Evolutionary conservation across 2,329 filamentous ascomycete species (phyloP), one percentile per base, ranked within the genome.

Genomic region (Paraphoma chrysanthemicola): DNA sequence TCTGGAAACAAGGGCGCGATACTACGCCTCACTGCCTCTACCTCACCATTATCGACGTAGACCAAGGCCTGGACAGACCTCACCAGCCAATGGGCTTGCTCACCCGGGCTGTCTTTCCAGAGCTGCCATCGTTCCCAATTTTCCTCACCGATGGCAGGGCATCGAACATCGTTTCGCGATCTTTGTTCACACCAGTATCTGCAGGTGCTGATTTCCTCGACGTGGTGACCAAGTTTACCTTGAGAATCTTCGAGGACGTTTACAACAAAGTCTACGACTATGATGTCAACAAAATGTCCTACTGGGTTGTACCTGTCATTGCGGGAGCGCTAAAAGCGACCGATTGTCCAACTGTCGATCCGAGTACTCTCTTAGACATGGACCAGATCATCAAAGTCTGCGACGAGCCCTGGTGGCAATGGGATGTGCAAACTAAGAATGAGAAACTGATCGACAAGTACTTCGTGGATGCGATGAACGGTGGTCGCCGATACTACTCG

Each of bases 211-310:
- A 78, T 0, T 70, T 81, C 1, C 62, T 92, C 0, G 75, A 83
- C 0, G 73, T 79, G 1, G 72, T 98, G n/a, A 88, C 87, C 0
- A 76, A 74, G 0, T 96, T 95, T 71, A 97, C 91, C 0, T 78
- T 96, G 41, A 83, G 85, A 4, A 76, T 96, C 0, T 97, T 96
- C 74, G 79, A 86, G 14, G 92, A 98, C 64, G 81, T 97, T 0
- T 98, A 97, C 79, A 94, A 93, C 75, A 99, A 99, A 74, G 82
- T 83, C 3, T 99, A 92, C 67, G 87, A 90, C 47, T 80, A 85
- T 0, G 81, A 87, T 14, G 65, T 81, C 0, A 76, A 82, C 0
- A 86, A 88, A 29, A 84, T 97, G 72, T 89, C 93, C 0, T 99
- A 97, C 75, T 97, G 93, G 80, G 70, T 97, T 12, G 90, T 88